Percentiles rank a stretch among this genome's conserved stretches.
phyloP scores from a whole-genome alignment of 208 protist species.

The Wallacemonas sp. region DNA sequence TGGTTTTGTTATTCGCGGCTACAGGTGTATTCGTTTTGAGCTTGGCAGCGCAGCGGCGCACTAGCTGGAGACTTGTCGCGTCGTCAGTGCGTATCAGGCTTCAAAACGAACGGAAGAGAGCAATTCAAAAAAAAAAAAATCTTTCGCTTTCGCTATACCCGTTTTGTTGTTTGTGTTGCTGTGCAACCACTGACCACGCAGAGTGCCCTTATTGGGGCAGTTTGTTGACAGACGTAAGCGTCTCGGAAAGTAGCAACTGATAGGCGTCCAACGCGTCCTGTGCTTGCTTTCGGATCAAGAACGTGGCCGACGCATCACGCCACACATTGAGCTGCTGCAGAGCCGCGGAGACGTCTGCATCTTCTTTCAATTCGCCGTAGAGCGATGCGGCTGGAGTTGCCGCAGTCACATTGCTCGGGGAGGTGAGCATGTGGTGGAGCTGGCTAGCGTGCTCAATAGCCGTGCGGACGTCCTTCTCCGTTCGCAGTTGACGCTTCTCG shows the following conservation, averaged over 20 bases:
- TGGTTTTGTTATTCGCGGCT: too few species aligned
- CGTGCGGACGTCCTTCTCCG: conserved; percentile 56
- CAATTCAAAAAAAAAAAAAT: not conserved
- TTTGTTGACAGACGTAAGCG: conserved; percentile 49
- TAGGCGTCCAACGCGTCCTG: conserved; percentile 66
- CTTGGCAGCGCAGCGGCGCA: too few species aligned
- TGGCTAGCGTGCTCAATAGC: conserved; percentile 44
- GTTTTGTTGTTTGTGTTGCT: not conserved
- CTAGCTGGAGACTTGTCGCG: too few species aligned
- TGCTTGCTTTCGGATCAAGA: conserved; percentile 63
- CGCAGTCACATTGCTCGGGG: too few species aligned
- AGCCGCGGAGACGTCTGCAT: conserved; percentile 43
- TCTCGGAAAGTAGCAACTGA: conserved; percentile 63
- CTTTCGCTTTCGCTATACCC: too few species aligned
- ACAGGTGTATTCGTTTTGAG: too few species aligned
- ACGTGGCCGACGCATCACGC: conserved; percentile 48
- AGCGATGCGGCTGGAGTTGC: conserved; percentile 6
- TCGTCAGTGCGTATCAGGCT: too few species aligned
- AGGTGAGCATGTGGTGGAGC: conserved; percentile 23
- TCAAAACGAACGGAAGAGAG: too few species aligned
- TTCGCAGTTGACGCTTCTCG: conserved; percentile 64
- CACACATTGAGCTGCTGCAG: conserved; percentile 61
- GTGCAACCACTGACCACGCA: not conserved
- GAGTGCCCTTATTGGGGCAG: not conserved
- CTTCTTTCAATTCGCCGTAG: conserved; percentile 14